A percentile compares a stretch with the other conserved stretches of the same genome.
These are phyloP conservation scores for Olyra latifolia DNA, from an alignment of 176 grass and related monocot genomes.

Conservation along the genomic window DNA sequence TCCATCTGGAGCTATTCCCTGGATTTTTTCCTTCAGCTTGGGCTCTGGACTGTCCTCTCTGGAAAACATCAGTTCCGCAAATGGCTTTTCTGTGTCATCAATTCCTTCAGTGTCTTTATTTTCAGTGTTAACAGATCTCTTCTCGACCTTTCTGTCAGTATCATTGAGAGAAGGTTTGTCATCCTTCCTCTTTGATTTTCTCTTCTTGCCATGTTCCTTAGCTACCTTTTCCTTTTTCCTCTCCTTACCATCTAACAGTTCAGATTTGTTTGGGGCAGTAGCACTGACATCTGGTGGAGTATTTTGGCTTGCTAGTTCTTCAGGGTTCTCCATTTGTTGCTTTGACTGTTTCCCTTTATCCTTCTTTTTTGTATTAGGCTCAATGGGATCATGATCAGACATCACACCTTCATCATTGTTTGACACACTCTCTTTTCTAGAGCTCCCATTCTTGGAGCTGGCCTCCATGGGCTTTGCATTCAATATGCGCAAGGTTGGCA, in stretches of 20 bases:
- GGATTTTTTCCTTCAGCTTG: constrained; percentile 26
- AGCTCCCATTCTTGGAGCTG: constrained; percentile 34
- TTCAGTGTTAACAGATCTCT: constrained; percentile 34
- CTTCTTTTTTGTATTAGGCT: constrained; percentile 36
- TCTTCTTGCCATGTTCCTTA: constrained; percentile 20
- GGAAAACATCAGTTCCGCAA: constrained; percentile 60
- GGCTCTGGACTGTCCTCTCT: constrained; percentile 27
- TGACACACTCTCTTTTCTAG: constrained; percentile 31
- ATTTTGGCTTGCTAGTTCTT: constrained; percentile 17
- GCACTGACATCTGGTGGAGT: neutral
- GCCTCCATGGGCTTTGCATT: constrained; percentile 76
- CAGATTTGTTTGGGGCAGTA: constrained; percentile 18
- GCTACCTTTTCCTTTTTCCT: constrained; percentile 31
- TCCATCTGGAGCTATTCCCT: constrained; percentile 25
- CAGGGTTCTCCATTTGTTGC: constrained; percentile 14
- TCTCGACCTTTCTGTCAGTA: constrained; percentile 24
- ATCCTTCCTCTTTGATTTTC: constrained; percentile 40
- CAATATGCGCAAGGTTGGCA: constrained; percentile 68
- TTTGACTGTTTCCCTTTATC: constrained; percentile 41
- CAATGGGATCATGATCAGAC: neutral
- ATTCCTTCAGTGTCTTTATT: constrained; percentile 46
- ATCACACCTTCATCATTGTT: constrained; percentile 25
- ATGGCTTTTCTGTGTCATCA: constrained; percentile 60
- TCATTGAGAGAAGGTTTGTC: constrained; percentile 22
- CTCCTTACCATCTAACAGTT: constrained; percentile 23